Conservation (phyloP, 257 asterid genomes). For the Forsythia viridissima region DNA sequence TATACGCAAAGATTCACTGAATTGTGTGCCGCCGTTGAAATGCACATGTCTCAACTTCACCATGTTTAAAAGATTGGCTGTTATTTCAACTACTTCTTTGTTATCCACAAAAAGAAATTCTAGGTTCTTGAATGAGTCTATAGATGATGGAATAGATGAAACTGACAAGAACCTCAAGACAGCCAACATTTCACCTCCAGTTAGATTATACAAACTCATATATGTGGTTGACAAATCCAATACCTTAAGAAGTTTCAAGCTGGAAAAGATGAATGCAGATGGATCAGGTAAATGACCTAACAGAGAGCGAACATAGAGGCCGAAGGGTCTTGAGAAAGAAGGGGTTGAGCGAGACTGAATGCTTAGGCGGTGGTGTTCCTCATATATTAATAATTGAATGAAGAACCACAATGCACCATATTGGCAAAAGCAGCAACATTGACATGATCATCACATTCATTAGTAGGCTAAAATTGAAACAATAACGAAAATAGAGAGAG, state of each 20-base stretch:
- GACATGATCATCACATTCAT: too few relatives aligned
- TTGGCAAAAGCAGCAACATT: too few relatives aligned
- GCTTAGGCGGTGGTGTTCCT: not conserved
- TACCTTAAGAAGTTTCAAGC: slow-evolving; percentile 14
- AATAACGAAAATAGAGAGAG: not conserved
- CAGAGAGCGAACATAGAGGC: slow-evolving; percentile 1
- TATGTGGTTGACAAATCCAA: not conserved
- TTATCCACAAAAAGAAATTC: not conserved
- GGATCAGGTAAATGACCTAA: not conserved
- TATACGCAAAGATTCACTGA: not conserved
- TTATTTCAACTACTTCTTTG: not conserved
- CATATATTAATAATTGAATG: not conserved
- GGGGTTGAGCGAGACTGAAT: not conserved
- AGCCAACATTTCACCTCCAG: not conserved
- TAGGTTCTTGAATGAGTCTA: not conserved
- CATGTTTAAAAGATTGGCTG: not conserved
- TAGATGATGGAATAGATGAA: not conserved
- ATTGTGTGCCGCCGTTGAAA: too few relatives aligned
- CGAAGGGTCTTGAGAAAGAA: not conserved
- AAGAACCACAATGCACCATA: not conserved
- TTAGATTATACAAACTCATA: not conserved
- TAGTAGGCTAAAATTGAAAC: too few relatives aligned
- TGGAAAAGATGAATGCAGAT: not conserved
- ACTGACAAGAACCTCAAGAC: slow-evolving; percentile 1
- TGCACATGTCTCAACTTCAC: not conserved